A percentile compares a stretch with the other conserved stretches of the same genome.
Conservation (phyloP, 2,329 filamentous ascomycete species). For the Fusarium bulbicola region DNA sequence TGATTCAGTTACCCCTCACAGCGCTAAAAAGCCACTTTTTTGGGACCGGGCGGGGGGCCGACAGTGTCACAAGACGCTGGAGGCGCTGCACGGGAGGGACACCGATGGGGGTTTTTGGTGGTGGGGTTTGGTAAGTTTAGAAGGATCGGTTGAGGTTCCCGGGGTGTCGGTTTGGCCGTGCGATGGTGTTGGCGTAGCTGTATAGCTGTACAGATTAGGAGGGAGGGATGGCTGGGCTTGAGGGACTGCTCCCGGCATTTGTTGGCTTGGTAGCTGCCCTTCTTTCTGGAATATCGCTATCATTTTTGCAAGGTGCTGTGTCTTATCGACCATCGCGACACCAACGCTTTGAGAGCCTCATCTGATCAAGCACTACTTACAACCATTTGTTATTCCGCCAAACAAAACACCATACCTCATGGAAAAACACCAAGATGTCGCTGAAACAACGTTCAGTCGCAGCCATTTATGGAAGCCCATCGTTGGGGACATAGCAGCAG, state of each 20-base stretch:
- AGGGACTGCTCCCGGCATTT: background rate
- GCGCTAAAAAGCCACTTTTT: background rate
- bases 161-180: constrained; percentile 1
- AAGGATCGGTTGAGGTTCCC: constrained; percentile 8
- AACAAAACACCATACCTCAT: background rate
- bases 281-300: background rate
- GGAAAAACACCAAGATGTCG: constrained; percentile 25
- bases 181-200: background rate
- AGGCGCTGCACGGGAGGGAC: background rate
- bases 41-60: constrained; percentile 15
- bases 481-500: constrained; percentile 39
- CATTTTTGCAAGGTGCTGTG: background rate
- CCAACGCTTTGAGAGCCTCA: background rate
- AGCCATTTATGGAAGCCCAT: constrained; percentile 29
- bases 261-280: background rate
- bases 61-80: constrained; percentile 17
- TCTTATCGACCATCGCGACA: background rate
- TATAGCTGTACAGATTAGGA: background rate
- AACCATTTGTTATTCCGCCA: background rate
- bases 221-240: background rate
- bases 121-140: background rate
- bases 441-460: background rate
- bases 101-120: background rate
- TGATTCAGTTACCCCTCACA: constrained; percentile 17
- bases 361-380: background rate